phyloP scores from a whole-genome alignment of 179 eudicot genomes.

The Drosera spatulata region DNA sequence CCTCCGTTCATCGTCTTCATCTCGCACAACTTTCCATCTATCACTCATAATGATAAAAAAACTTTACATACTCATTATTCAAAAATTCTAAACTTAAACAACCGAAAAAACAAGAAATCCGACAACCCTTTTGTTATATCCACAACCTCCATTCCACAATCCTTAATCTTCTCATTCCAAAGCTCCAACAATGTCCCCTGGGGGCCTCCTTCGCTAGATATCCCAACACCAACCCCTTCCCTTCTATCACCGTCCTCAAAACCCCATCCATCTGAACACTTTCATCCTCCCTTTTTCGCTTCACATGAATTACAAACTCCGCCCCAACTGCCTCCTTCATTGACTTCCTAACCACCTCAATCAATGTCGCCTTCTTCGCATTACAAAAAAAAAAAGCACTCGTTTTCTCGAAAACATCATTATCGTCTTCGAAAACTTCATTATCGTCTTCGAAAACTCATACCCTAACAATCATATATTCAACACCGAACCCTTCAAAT shows the following conservation, averaged over 20 bases:
- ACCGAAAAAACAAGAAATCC: constrained; percentile 29
- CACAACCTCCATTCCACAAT: constrained; percentile 39
- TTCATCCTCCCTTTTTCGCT: constrained; percentile 55
- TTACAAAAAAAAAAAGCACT: constrained; percentile 76
- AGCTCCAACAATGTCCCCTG: constrained; percentile 52
- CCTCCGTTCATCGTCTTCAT: no score
- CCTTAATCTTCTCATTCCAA: constrained; percentile 66
- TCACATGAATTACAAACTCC: constrained; percentile 68
- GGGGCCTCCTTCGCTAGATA: constrained; percentile 62
- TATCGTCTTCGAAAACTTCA: constrained; percentile 63
- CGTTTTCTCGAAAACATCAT: constrained; percentile 61
- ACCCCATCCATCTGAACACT: constrained; percentile 50
- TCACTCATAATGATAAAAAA: no score
- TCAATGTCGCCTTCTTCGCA: constrained; percentile 65
- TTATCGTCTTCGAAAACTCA: constrained; percentile 86
- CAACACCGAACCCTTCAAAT: constrained; percentile 75
- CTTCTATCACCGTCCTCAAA: constrained; percentile 20
- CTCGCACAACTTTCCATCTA: no score
- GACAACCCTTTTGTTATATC: constrained; percentile 63
- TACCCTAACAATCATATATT: constrained; percentile 84
- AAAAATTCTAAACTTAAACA: no score
- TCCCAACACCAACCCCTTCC: constrained; percentile 37
- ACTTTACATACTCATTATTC: no score
- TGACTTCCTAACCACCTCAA: constrained; percentile 41
- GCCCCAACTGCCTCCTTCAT: constrained; percentile 54